These are phyloP conservation scores for Fusarium sp. DNA, from an alignment of 2,329 filamentous ascomycete species.

Conservation along the genomic window DNA sequence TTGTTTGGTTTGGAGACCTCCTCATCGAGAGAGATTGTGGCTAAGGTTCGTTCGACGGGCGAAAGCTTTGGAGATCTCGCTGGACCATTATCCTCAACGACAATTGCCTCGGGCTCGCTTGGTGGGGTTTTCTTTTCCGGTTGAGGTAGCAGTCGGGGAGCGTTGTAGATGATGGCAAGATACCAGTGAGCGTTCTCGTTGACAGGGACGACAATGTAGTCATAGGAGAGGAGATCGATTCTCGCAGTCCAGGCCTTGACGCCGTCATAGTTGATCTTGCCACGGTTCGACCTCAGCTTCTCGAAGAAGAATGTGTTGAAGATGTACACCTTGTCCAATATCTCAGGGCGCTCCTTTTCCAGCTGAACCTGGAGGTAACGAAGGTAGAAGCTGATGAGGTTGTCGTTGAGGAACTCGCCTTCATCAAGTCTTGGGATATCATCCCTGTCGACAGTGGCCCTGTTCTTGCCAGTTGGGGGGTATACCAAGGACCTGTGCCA, in stretches of 20 bases:
- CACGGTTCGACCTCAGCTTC: constrained; percentile 73
- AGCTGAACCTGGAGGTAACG: constrained; percentile 76
- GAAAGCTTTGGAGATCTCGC: constrained; percentile 22
- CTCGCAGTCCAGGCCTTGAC: constrained; percentile 91
- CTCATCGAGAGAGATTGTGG: constrained; percentile 43
- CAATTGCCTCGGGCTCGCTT: constrained; percentile 21
- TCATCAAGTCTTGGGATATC: constrained; percentile 85
- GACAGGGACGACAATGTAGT: constrained; percentile 93
- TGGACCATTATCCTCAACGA: constrained; percentile 28
- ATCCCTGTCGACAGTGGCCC: constrained; percentile 75
- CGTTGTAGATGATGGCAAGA: constrained; percentile 93
- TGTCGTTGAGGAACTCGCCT: constrained; percentile 91
- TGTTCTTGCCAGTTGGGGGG: constrained; percentile 67
- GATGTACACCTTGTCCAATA: constrained; percentile 79
- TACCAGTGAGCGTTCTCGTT: constrained; percentile 94
- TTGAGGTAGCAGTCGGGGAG: constrained; percentile 68
- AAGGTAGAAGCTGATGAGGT: constrained; percentile 89
- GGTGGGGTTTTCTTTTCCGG: constrained; percentile 18
- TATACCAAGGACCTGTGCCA: constrained; percentile 74
- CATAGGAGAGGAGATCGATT: constrained; percentile 84
- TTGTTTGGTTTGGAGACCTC: constrained; percentile 18
- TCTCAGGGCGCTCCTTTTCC: constrained; percentile 64
- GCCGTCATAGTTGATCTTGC: constrained; percentile 82
- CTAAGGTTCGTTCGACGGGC: constrained; percentile 35
- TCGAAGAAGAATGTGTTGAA: constrained; percentile 95